A percentile compares a stretch with the other conserved stretches of the same genome.
These are phyloP conservation scores for Wickerhamiella kazuoi DNA, from an alignment of 805 yeast species.

Conservation along the genomic window DNA sequence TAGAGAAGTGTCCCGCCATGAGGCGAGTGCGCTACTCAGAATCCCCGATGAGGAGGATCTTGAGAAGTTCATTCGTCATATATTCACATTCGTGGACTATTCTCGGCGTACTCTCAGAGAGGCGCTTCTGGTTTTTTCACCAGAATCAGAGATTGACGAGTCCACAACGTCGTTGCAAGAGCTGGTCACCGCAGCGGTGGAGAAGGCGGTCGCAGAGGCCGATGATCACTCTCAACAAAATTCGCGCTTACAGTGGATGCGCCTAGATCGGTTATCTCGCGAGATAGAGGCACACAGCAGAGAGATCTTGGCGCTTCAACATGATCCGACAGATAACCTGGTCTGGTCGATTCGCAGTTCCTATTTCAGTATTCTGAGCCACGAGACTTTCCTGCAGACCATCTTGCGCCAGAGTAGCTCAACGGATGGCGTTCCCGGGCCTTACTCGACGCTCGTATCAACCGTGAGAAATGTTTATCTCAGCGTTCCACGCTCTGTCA, in stretches of 20 bases:
- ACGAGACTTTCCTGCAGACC: neutral
- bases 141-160: neutral
- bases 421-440: neutral
- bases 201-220: conserved; percentile 8
- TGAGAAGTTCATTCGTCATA: conserved; percentile 1
- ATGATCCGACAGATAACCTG: conserved; percentile 14
- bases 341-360: conserved; percentile 8
- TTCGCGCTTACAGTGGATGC: conserved; percentile 41
- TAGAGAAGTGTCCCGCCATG: neutral
- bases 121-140: neutral
- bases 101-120: neutral
- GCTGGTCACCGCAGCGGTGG: neutral
- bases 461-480: neutral
- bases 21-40: neutral
- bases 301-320: conserved; percentile 40
- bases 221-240: conserved; percentile 23
- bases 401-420: neutral
- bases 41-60: conserved; percentile 8
- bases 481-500: neutral
- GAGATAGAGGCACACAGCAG: conserved; percentile 45
- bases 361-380: conserved; percentile 1
- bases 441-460: neutral
- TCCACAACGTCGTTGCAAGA: neutral
- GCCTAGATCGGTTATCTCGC: conserved; percentile 51
- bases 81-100: conserved; percentile 3